Evolutionary conservation across 352 stramenopile genomes (phyloP), one percentile per base, ranked within the genome.

Genomic region (Saprolegnia diclina): DNA sequence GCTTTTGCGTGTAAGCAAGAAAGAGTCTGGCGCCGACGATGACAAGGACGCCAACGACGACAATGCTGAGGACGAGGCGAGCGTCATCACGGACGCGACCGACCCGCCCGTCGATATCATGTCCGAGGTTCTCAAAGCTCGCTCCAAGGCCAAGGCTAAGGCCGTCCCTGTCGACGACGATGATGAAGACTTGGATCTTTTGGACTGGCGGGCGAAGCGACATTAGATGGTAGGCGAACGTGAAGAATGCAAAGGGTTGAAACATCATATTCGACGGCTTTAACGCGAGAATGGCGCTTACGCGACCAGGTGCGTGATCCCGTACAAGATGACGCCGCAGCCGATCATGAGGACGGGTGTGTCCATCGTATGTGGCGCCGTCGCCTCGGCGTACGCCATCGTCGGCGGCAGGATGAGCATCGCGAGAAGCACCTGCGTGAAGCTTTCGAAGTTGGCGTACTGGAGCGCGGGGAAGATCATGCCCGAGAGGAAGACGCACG

Each of bases 331-430:
- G 53, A 85, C 73, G 4, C 87, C 87, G 19, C 81, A 85, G n/a
- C 79, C 84, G 40, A 75, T 78, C 87, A 95, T 95, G 62, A 95
- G 78, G 65, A 93, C 87, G 1, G 87, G 87, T 44, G 87, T 83
- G 72, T 95, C 87, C 85, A 95, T 93, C 42, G 87, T 93, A 57
- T 95, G 87, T 13, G 87, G 87, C 18, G 87, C 82, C 44, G 85
- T 95, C 54, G 87, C 87, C 55, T 95, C 87, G 6, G 85, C 87
- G 65, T 93, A 95, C 1, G 87, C 87, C 38, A 80, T 83, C 22
- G 89, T 81, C n/a, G 89, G 88, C 5, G 87, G 83, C 55, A 95
- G 72, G 29, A 95, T 77, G 52, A 89, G 72, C 87, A 95, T 95
- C 42, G 87, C 88, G 14, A 91, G 67, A 72, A 82, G 79, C 9